A percentile compares a stretch with the other conserved stretches of the same genome.
Evolutionary conservation across 2,329 filamentous ascomycete species (phyloP).

Genomic region (Thyridium curvatum): DNA sequence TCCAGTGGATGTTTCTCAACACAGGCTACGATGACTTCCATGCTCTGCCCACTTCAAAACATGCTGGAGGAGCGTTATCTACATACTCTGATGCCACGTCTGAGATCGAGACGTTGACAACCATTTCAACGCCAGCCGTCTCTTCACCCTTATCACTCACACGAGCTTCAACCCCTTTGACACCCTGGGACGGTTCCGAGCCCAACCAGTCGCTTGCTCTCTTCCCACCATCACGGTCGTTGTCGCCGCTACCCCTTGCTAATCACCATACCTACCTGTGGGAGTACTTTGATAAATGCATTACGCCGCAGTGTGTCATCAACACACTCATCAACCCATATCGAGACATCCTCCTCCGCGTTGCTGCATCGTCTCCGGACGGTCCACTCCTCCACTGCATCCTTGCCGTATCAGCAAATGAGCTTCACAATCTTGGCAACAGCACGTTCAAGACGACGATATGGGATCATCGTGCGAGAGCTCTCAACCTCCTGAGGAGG

Average conservation of each 20-base stretch:
- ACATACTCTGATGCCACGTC: not conserved
- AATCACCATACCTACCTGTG: conserved; percentile 13
- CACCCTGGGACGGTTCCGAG: not conserved
- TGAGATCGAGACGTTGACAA: no score
- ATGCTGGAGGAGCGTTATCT: no score
- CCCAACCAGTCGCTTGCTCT: no score
- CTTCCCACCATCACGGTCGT: no score
- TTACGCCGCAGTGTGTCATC: conserved; percentile 16
- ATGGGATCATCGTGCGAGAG: conserved; percentile 14
- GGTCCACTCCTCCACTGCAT: conserved; percentile 20
- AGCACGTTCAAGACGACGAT: conserved; percentile 9
- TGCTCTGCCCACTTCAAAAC: no score
- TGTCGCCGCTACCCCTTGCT: conserved; percentile 10
- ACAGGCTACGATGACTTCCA: conserved; percentile 5
- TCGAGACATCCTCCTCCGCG: conserved; percentile 15
- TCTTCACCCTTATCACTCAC: not conserved
- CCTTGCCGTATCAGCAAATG: conserved; percentile 18
- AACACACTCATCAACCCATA: conserved; percentile 16
- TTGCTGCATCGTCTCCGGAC: conserved; percentile 12
- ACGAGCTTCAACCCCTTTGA: not conserved
- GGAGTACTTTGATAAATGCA: conserved; percentile 17
- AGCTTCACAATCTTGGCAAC: conserved; percentile 16
- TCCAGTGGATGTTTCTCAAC: conserved; percentile 10
- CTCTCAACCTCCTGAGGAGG: conserved; percentile 10
- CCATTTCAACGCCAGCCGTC: not conserved